phyloP scores from a whole-genome alignment of 78 protist species.

The Chrysochromulina parva region DNA sequence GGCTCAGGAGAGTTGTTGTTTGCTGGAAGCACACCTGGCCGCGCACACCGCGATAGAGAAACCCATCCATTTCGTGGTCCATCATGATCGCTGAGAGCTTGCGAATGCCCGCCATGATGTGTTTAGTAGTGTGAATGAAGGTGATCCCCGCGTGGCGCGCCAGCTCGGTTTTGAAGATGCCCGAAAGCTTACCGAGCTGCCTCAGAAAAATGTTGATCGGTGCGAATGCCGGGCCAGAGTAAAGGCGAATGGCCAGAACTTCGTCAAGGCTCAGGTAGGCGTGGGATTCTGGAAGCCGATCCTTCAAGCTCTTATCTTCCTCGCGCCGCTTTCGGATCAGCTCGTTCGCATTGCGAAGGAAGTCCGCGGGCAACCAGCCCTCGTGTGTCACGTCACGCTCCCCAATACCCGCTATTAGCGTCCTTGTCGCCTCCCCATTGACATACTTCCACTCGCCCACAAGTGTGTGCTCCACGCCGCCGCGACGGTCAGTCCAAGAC shows the following conservation, averaged over 20 bases:
- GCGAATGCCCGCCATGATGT: not conserved
- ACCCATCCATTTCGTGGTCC: not conserved
- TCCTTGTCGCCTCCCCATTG: too few species aligned
- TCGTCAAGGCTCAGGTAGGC: conserved; percentile 1
- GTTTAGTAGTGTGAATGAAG: not conserved
- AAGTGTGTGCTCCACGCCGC: too few species aligned
- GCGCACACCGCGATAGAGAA: conserved; percentile 11
- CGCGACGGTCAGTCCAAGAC: too few species aligned
- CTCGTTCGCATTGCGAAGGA: not conserved
- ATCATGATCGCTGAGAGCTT: not conserved
- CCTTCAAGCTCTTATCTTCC: too few species aligned
- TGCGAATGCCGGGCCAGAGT: conserved; percentile 18
- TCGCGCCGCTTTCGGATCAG: not conserved
- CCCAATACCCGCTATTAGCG: too few species aligned
- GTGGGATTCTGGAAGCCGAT: not conserved
- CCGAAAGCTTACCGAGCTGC: not conserved
- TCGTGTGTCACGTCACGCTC: not conserved
- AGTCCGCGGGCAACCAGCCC: not conserved
- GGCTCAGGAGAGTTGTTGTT: too few species aligned
- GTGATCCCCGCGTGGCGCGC: not conserved
- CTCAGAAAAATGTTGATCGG: conserved; percentile 16
- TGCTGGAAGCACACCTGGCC: not conserved
- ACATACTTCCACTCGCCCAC: too few species aligned
- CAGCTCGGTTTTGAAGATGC: not conserved
- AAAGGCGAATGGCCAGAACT: conserved; percentile 14